Base-by-base conservation (phyloP, 108 stramenopile genomes). In the Bacterosira constricta region DNA sequence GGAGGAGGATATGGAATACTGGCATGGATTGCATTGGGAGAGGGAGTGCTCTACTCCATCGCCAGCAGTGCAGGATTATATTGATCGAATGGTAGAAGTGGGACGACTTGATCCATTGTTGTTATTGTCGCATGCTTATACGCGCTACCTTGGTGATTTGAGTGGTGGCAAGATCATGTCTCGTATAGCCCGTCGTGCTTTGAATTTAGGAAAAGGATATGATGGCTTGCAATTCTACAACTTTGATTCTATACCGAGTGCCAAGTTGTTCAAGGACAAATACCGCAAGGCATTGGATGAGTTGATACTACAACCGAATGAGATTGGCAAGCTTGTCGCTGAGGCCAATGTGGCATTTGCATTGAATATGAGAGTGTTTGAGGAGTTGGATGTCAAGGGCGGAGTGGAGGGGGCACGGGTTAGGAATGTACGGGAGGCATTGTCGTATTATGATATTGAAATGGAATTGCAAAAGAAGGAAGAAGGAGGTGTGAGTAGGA, bases 341-440 rank as follows among this genome's bases (percentile, higher is more conserved):
- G 95, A 96, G 73, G 92, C 95, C 45, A 93, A 93, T 81, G 86
- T 92, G 18, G 95, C 95, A 15, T 96, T 96, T 69, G 83, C 86
- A 30, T 70, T 93, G 32, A 96, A 96, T 68, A 91, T 93, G 91
- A 70, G 91, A 13, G 63, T 96, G 13, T 93, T 96, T 88, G 89
- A 94, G 66, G 92, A 96, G 69, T 73, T 96, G n/a, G 95, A 96
- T 75, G 91, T 92, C 4, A 15, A 46, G 37, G 88, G 83, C 10
- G 69, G 69, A 12, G 84, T 92, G 11, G 69, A 77, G 0, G 86
- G 85, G 0, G 90, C 94, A 1, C 31, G 60, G 2, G 90, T 95
- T 8, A 68, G 91, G 32, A 75, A 86, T 18, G 62, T 95, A 29
- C 45, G 79, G 26, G 86, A 95, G 35, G 90, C 76, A 3, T 47